Evolutionary conservation across 768 basidiomycete genomes (phyloP), one percentile per base, ranked within the genome.

Genomic region (Phlebiopsis gigantea): DNA sequence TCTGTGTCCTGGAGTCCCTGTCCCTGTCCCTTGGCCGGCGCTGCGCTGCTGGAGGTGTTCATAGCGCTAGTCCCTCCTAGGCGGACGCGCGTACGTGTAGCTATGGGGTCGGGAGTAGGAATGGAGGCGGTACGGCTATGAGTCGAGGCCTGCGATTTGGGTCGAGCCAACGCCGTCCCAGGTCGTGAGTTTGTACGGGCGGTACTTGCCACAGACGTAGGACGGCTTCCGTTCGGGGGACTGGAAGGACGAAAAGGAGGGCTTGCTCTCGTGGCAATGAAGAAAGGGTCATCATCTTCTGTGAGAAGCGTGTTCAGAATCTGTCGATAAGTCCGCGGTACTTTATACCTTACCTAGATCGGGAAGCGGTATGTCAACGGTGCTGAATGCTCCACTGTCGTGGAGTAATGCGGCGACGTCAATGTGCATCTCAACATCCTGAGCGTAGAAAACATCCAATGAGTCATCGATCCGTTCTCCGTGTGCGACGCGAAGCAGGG

Each of bases 401-500:
- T 25, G 21, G 24, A 62, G 51, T 1, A 65, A 42, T 19, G 53
- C 54, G 2, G 51, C 47, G 0, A 57, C 31, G 42, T 65, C 61
- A 30, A 65, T 46, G 19, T 63, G 58, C 44, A 21, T 5, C 9
- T 62, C 63, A 21, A 64, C 59, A 28, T 61, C 60, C 5, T 26
- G 21, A 0, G 62, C 58, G 52, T 67, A 70, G 43, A 63, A 66
- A 5, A 58, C 29, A 28, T 70, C 71, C 7, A 49, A 51, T 2
- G 59, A 49, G 49, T 77, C 75, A 19, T 77, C 75, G 7, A 71
- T 46, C 3, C 64, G 57, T 45, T 69, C 63, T 5, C 71, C 71
- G 28, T 72, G 74, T 50, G 71, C 73, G 24, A 74, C 62, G 8
- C 67, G 60, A 48, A 75, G 70, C 1, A 81, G 42, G 4, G 59